phyloP scores from a whole-genome alignment of 371 early-diverging fungal species.

The Capillidium heterosporum region DNA sequence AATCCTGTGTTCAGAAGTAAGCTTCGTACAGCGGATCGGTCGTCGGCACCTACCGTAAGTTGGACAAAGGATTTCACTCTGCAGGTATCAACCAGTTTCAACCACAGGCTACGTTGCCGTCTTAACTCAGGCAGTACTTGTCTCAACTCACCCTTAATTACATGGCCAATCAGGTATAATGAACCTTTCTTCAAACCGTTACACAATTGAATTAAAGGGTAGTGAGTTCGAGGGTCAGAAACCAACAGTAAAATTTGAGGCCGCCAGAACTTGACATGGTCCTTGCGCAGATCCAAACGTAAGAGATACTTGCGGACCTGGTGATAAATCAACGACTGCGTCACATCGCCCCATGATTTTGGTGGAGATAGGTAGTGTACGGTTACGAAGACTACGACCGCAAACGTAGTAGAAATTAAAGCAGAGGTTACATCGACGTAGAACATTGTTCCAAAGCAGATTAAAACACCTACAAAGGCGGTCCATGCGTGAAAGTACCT shows the following conservation, averaged over 20 bases:
- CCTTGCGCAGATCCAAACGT: conserved; percentile 30
- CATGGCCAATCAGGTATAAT: conserved; percentile 35
- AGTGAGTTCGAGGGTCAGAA: conserved; percentile 24
- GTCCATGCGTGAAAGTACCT: conserved; percentile 37
- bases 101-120: conserved; percentile 24
- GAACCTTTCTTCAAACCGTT: conserved; percentile 44
- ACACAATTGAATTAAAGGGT: conserved; percentile 31
- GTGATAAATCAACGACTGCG: conserved; percentile 39
- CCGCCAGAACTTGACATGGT: conserved; percentile 45
- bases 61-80: conserved; percentile 40
- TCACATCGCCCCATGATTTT: conserved; percentile 44
- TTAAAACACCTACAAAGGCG: conserved; percentile 26
- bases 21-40: conserved; percentile 23
- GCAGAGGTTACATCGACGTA: conserved; percentile 26
- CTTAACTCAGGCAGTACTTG: conserved; percentile 19
- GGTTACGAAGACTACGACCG: conserved; percentile 22
- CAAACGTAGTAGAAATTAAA: conserved; percentile 20
- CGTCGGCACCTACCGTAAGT: conserved; percentile 21
- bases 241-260: conserved; percentile 38
- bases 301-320: conserved; percentile 46
- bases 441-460: conserved; percentile 25
- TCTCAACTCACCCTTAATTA: conserved; percentile 25
- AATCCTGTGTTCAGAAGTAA: conserved; percentile 33
- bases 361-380: conserved; percentile 35
- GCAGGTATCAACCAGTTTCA: conserved; percentile 25